Evolutionary conservation across 1,284 basidiomycete genomes (phyloP).

Genomic region (Ganoderma lingzhi): DNA sequence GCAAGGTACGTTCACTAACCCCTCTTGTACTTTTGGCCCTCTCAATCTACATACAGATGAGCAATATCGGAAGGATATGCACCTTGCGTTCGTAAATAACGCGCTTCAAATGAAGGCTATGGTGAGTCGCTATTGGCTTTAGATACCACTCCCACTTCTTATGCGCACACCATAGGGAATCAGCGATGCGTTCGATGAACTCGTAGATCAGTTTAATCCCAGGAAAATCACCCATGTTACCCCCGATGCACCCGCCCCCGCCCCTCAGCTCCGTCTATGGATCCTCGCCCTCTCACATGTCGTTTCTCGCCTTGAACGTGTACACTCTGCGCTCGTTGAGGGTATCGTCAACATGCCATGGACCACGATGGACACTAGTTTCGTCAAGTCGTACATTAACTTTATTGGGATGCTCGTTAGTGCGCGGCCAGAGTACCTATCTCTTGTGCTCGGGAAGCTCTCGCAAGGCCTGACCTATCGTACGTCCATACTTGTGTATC

Average conservation of each 20-base stretch:
- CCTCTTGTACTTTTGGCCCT: not conserved
- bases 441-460: constrained; percentile 82
- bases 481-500: constrained; percentile 52
- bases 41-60: constrained; percentile 54
- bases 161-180: constrained; percentile 55
- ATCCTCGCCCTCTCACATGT: constrained; percentile 80
- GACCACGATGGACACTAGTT: constrained; percentile 85
- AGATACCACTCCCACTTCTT: constrained; percentile 22
- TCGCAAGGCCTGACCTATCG: constrained; percentile 90
- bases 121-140: constrained; percentile 50
- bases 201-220: constrained; percentile 76
- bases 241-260: constrained; percentile 49
- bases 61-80: constrained; percentile 82
- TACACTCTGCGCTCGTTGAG: constrained; percentile 86
- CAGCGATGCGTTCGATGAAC: constrained; percentile 71
- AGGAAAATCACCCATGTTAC: constrained; percentile 47
- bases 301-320: constrained; percentile 81
- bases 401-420: constrained; percentile 94
- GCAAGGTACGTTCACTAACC: constrained; percentile 45
- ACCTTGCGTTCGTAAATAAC: constrained; percentile 84
- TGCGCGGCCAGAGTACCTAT: constrained; percentile 93
- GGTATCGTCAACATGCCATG: constrained; percentile 92
- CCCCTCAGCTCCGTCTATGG: constrained; percentile 75
- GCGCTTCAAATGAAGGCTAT: constrained; percentile 79
- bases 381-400: constrained; percentile 86